Evolutionary conservation across 2,329 filamentous ascomycete species (phyloP).

Genomic region (Penicillium sumatraense): DNA sequence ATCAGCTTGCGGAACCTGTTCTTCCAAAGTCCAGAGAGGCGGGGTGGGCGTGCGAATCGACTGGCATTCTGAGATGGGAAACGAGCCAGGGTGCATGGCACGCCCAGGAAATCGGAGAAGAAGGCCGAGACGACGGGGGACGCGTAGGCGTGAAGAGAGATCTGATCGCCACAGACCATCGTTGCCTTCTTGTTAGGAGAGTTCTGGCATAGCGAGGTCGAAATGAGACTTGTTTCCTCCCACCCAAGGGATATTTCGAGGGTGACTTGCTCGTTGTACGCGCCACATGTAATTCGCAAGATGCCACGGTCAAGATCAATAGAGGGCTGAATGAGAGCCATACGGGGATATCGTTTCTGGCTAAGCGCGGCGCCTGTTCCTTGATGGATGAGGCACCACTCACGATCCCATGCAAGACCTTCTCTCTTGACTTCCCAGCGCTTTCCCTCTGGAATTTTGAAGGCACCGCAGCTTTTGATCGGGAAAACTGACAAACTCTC

Average conservation of each 20-base stretch:
- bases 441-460: conserved; percentile 64
- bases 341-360: conserved; percentile 85
- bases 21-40: conserved; percentile 51
- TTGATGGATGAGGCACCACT: conserved; percentile 92
- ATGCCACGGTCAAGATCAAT: conserved; percentile 72
- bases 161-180: conserved; percentile 80
- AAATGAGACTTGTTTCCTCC: conserved; percentile 58
- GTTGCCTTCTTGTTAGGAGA: conserved; percentile 53
- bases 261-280: conserved; percentile 38
- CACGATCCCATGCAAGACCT: conserved; percentile 90
- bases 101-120: conserved; percentile 74
- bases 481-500: conserved; percentile 78
- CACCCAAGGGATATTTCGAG: conserved; percentile 44
- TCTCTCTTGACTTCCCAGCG: conserved; percentile 80
- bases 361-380: conserved; percentile 83
- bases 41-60: conserved; percentile 73
- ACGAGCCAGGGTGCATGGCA: conserved; percentile 81
- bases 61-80: conserved; percentile 73
- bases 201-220: conserved; percentile 61
- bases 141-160: conserved; percentile 72
- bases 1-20: conserved; percentile 24
- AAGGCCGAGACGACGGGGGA: conserved; percentile 70
- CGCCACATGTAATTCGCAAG: conserved; percentile 60
- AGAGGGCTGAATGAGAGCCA: conserved; percentile 79
- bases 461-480: conserved; percentile 91